Conservation (phyloP, 768 basidiomycete genomes). For the Podaxis sp. region DNA sequence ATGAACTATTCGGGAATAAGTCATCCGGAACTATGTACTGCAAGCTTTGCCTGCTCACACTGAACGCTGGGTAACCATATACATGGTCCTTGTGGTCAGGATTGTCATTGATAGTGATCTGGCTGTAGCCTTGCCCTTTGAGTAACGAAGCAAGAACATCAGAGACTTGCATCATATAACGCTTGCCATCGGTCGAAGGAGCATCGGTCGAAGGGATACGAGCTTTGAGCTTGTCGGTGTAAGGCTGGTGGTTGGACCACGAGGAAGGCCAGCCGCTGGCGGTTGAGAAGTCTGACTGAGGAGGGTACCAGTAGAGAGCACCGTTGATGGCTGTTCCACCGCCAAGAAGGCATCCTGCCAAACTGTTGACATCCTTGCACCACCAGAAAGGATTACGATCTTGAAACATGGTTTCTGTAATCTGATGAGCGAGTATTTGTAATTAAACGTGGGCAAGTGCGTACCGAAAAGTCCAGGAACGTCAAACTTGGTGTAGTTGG, state of each 20-base stretch:
- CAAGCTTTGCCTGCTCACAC: slow-evolving; percentile 27
- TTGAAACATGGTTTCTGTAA: slow-evolving; percentile 58
- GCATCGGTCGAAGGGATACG: slow-evolving; percentile 58
- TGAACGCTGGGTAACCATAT: slow-evolving; percentile 51
- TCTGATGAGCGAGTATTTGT: not conserved
- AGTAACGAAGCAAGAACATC: slow-evolving; percentile 46
- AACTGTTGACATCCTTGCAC: slow-evolving; percentile 65
- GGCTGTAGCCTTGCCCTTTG: slow-evolving; percentile 46
- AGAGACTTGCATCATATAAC: slow-evolving; percentile 53
- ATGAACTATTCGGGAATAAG: slow-evolving; percentile 31
- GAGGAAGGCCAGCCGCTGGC: slow-evolving; percentile 51
- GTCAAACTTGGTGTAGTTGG: slow-evolving; percentile 54
- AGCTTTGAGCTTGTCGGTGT: slow-evolving; percentile 46
- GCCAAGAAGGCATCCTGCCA: slow-evolving; percentile 64
- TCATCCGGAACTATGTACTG: not conserved
- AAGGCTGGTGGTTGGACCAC: slow-evolving; percentile 51
- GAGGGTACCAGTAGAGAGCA: slow-evolving; percentile 58
- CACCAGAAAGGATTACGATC: slow-evolving; percentile 59
- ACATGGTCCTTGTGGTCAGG: slow-evolving; percentile 59
- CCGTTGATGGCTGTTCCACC: slow-evolving; percentile 67
- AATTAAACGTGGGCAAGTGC: not conserved
- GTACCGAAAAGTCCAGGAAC: slow-evolving; percentile 57
- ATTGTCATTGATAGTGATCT: slow-evolving; percentile 55
- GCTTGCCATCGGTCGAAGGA: slow-evolving; percentile 59
- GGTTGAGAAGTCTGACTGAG: slow-evolving; percentile 50